Conservation (phyloP, 768 basidiomycete genomes). For the Rhizopogon sp. region DNA sequence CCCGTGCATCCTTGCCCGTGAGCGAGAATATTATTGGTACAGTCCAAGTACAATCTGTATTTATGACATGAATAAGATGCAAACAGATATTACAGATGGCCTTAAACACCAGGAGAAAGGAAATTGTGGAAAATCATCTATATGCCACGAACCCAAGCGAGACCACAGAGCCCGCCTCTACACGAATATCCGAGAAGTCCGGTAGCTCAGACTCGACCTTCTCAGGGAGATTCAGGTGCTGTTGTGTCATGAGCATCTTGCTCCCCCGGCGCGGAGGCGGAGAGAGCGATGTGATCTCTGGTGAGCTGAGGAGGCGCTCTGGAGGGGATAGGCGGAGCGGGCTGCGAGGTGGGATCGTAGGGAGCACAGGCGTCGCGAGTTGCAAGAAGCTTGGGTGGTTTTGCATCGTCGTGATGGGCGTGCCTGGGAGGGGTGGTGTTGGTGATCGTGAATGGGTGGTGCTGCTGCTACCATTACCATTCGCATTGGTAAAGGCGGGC, state of each 20-base stretch:
- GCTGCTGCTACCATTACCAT: slow-evolving; percentile 4
- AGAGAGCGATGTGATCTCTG: slow-evolving; percentile 46
- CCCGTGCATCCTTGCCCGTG: no score
- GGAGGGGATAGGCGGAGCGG: slow-evolving; percentile 24
- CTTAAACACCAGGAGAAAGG: not conserved
- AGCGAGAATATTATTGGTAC: not conserved
- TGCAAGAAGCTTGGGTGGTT: slow-evolving; percentile 63
- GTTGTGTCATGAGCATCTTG: slow-evolving; percentile 32
- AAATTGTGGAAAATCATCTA: slow-evolving; percentile 19
- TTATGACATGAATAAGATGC: not conserved
- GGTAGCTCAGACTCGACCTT: slow-evolving; percentile 7
- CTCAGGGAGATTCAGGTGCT: not conserved
- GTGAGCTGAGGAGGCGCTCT: slow-evolving; percentile 22
- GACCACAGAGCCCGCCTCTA: slow-evolving; percentile 37
- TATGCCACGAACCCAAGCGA: slow-evolving; percentile 47
- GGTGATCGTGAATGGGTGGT: slow-evolving; percentile 24
- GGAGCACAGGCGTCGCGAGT: slow-evolving; percentile 34
- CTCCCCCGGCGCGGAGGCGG: slow-evolving; percentile 66
- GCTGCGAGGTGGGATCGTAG: slow-evolving; percentile 14
- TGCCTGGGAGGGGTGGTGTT: slow-evolving; percentile 10
- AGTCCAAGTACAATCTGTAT: no score
- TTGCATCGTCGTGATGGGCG: slow-evolving; percentile 45
- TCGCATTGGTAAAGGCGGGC: no score
- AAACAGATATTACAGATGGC: not conserved
- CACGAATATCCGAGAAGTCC: slow-evolving; percentile 15